Percentiles rank a stretch among this genome's conserved stretches.
phyloP scores from a whole-genome alignment of 495 filamentous ascomycete genomes.

The Sphaerosporella brunnea region DNA sequence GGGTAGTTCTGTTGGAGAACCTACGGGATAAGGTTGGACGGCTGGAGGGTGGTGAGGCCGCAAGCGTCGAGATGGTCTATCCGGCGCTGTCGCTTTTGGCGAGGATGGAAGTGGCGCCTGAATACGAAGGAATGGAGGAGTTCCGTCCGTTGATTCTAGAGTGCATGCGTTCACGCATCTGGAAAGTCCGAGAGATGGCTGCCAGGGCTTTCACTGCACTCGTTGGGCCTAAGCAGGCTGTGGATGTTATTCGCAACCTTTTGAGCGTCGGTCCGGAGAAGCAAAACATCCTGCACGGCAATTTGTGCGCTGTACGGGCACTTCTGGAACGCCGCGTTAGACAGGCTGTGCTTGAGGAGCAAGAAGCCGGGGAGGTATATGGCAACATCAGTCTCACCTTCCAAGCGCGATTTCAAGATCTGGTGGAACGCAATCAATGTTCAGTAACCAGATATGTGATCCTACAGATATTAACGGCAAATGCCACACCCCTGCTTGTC shows the following conservation, averaged over 20 bases:
- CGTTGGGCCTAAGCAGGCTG: conserved; percentile 36
- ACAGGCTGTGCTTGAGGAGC: conserved; percentile 15
- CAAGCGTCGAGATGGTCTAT: conserved; percentile 57
- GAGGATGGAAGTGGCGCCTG: conserved; percentile 39
- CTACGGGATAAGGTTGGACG: conserved; percentile 34
- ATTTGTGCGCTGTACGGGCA: conserved; percentile 39
- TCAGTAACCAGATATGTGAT: conserved; percentile 25
- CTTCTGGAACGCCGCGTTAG: conserved; percentile 34
- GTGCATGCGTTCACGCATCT: conserved; percentile 55
- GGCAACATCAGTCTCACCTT: not conserved
- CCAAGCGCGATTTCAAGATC: conserved; percentile 2
- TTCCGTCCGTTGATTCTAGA: conserved; percentile 34
- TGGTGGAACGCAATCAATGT: conserved; percentile 16
- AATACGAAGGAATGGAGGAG: conserved; percentile 27
- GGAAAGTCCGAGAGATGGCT: conserved; percentile 82
- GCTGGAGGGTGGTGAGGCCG: conserved; percentile 23
- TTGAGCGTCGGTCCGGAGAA: conserved; percentile 29
- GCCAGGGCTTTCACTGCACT: conserved; percentile 61
- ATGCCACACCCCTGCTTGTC: not conserved
- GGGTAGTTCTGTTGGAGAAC: conserved; percentile 48
- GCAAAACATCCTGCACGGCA: conserved; percentile 51
- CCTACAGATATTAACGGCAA: conserved; percentile 17
- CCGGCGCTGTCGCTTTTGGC: conserved; percentile 70
- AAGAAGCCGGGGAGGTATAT: not conserved
- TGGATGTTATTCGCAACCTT: conserved; percentile 33